These are phyloP conservation scores for Tillandsia leiboldiana DNA, from an alignment of 176 grass and related monocot species.

Conservation along the genomic window DNA sequence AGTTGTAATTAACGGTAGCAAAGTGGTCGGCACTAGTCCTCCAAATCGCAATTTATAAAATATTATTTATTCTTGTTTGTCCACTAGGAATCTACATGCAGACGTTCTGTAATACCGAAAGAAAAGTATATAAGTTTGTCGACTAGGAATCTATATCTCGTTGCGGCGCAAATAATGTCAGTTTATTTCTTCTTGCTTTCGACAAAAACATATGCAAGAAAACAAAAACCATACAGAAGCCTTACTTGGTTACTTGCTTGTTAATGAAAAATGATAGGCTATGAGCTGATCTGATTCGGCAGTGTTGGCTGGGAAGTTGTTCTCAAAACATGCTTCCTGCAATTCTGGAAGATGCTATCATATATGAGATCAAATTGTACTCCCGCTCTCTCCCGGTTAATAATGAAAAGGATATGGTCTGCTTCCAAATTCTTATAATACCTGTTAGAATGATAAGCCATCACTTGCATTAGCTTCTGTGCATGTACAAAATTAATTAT, in stretches of 20 bases:
- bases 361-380: conserved; percentile 73
- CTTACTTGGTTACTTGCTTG: not conserved
- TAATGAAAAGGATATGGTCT: conserved; percentile 70
- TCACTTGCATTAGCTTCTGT: not conserved
- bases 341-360: conserved; percentile 60
- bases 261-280: not conserved
- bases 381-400: conserved; percentile 54
- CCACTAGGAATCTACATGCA: too few species aligned
- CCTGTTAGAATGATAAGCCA: conserved; percentile 23
- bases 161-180: too few species aligned
- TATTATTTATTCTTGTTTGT: too few species aligned
- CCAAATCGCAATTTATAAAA: too few species aligned
- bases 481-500: not conserved
- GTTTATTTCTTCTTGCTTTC: too few species aligned
- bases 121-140: too few species aligned
- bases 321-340: conserved; percentile 42
- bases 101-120: too few species aligned
- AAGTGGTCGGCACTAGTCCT: too few species aligned
- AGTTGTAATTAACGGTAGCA: too few species aligned
- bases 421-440: conserved; percentile 65
- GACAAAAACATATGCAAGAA: too few species aligned
- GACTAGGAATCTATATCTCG: too few species aligned
- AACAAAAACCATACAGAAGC: too few species aligned
- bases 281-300: conserved; percentile 23
- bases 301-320: conserved; percentile 21